phyloP scores from a whole-genome alignment of 2,329 filamentous ascomycete species.

The Hirsutella rhossiliensis region DNA sequence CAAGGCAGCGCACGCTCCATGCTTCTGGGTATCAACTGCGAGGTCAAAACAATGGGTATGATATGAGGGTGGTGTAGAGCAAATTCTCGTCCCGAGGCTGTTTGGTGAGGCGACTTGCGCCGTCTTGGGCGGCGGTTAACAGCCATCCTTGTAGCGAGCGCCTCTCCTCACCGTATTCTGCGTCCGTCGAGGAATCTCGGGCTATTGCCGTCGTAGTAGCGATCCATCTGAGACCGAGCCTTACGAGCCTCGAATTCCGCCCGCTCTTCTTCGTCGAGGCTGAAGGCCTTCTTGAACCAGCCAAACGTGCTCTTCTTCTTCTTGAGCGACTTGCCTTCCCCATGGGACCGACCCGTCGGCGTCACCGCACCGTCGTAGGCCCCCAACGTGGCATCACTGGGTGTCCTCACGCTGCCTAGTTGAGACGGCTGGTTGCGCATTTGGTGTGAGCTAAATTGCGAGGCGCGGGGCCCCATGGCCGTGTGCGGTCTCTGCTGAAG shows the following conservation, averaged over 20 bases:
- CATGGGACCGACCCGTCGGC: constrained; percentile 14
- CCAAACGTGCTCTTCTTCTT: constrained; percentile 58
- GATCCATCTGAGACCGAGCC: constrained; percentile 29
- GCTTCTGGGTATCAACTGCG: neutral
- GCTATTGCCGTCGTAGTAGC: constrained; percentile 37
- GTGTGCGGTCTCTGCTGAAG: constrained; percentile 48
- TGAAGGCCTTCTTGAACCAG: constrained; percentile 58
- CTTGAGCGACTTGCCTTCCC: constrained; percentile 35
- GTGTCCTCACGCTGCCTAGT: constrained; percentile 41
- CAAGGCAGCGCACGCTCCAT: too few relatives aligned
- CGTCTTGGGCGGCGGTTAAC: too few relatives aligned
- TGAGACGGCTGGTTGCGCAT: constrained; percentile 38
- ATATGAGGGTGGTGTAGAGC: too few relatives aligned
- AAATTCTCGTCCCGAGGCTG: too few relatives aligned
- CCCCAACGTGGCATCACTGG: constrained; percentile 41
- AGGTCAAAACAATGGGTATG: neutral
- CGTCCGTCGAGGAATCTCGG: constrained; percentile 45
- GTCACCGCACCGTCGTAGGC: constrained; percentile 24
- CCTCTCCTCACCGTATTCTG: constrained; percentile 21
- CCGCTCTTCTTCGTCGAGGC: constrained; percentile 50
- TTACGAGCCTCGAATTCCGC: constrained; percentile 45
- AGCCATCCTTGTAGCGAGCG: too few relatives aligned
- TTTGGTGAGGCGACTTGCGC: too few relatives aligned
- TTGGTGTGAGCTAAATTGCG: constrained; percentile 20
- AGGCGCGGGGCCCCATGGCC: constrained; percentile 23